Percentiles rank a stretch among this genome's conserved stretches.
Evolutionary conservation across 2,329 filamentous ascomycete species (phyloP).

Genomic region (Thielaviopsis musarum): DNA sequence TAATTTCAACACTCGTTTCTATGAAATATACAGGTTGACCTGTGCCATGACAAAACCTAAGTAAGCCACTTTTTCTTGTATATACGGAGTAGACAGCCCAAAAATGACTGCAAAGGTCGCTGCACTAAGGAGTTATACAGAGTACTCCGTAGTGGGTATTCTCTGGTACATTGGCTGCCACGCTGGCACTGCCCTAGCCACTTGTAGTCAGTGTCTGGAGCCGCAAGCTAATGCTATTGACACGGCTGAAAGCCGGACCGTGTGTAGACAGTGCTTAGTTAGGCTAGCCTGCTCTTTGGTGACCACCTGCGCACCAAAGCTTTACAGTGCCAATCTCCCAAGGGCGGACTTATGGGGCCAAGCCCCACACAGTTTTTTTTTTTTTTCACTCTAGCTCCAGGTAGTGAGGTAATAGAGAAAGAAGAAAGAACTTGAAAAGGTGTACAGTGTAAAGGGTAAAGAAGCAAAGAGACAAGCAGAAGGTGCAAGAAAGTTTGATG

Average conservation of each 20-base stretch:
- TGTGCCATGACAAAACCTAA: too few species aligned
- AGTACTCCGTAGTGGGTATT: too few species aligned
- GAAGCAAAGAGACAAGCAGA: not conserved
- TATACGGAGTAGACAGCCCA: too few species aligned
- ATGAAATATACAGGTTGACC: too few species aligned
- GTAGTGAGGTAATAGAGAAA: not conserved
- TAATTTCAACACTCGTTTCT: too few species aligned
- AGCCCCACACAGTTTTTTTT: not conserved
- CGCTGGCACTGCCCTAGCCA: not conserved
- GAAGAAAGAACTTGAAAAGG: not conserved
- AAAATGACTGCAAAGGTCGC: too few species aligned
- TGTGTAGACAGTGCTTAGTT: constrained; percentile 1
- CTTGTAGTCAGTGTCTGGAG: constrained; percentile 1
- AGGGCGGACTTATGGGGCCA: not conserved
- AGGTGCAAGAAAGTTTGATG: not conserved
- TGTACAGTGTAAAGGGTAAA: not conserved
- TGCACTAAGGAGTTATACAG: too few species aligned
- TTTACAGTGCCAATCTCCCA: not conserved
- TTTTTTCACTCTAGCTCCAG: not conserved
- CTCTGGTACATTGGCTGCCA: constrained; percentile 3
- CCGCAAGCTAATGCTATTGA: not conserved
- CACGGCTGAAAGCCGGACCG: constrained; percentile 1
- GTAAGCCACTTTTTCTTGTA: too few species aligned
- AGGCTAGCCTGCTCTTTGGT: not conserved
- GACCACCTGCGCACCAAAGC: not conserved